Conservation (phyloP, 1,284 basidiomycete species). For the Ceratobasidium sp. region DNA sequence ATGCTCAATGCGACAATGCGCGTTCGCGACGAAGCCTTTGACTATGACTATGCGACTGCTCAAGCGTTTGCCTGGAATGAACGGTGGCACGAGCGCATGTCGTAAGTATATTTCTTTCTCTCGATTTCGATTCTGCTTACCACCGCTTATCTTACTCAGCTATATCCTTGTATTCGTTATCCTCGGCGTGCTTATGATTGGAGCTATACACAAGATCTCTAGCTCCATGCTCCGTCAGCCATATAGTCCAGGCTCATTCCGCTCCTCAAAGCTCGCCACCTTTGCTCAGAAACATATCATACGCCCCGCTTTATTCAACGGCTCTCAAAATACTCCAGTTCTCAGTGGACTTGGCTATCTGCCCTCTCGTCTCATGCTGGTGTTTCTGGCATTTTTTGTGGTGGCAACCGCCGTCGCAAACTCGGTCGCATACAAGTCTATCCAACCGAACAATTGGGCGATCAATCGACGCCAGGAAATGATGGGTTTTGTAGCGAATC, state of each 20-base stretch:
- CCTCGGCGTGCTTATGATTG: neutral
- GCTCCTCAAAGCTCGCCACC: neutral
- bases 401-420: constrained; percentile 1
- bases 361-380: constrained; percentile 17
- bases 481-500: constrained; percentile 32
- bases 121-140: neutral
- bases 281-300: constrained; percentile 33
- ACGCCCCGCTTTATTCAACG: constrained; percentile 13
- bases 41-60: constrained; percentile 26
- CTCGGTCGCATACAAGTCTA: constrained; percentile 19
- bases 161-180: constrained; percentile 6
- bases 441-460: constrained; percentile 36
- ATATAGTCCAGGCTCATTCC: neutral
- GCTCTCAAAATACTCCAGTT: constrained; percentile 7
- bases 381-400: constrained; percentile 29
- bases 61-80: constrained; percentile 38
- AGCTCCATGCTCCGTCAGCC: neutral
- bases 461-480: constrained; percentile 12
- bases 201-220: neutral
- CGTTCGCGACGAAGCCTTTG: constrained; percentile 12
- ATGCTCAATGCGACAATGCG: constrained; percentile 10
- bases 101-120: neutral
- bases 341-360: constrained; percentile 26
- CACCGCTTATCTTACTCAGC: neutral
- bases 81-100: constrained; percentile 36